Base-by-base conservation (phyloP, 495 filamentous ascomycete species). In the Aspergillus mulundensis region DNA sequence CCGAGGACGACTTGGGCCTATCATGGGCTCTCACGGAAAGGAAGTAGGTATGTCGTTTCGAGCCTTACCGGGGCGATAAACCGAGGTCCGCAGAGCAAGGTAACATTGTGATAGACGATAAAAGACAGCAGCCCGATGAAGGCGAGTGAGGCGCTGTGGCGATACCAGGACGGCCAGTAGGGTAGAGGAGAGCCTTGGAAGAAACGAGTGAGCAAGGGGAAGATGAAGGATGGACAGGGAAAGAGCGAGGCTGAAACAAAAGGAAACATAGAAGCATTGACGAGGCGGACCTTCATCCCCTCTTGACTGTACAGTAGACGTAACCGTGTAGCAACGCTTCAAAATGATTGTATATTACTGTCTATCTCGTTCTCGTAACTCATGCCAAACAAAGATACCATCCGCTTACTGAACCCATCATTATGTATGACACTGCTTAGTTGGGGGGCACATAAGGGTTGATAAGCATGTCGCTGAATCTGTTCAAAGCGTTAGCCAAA, bases 401-500 rank as follows among this genome's bases (percentile, higher is more conserved):
- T 28, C 36, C 36, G 38, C 48, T 28, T 38, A 23, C 30, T 16
- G 28, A 42, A 34, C 55, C 39, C 50, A 63, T 64, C 59, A 54
- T 47, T 10, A 46, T 25, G 14, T 47, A 45, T 58, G 58, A 56
- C 54, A 16, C 30, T 53, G 28, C 55, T 65, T 75, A 84, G 71
- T 87, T 77, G 15, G 92, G 91, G 47, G 91, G 88, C 43, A 87
- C 79, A 70, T 88, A 95, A 11, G 92, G 91, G 61, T 86, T 81
- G 51, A 96, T 79, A 55, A 97, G 78, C 91, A 97, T 95, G 71
- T 95, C 84, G 69, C 89, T 94, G 70, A 97, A 97, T 50, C 83
- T 84, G 34, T 61, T 57, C 50, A 42, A 43, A 30, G 23, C 39
- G 57, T 67, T 59, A 68, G 66, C 54, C 41, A 36, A 12, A 19